Conservation (phyloP, 2,329 filamentous ascomycete species). For the Metarhizium humberi region DNA sequence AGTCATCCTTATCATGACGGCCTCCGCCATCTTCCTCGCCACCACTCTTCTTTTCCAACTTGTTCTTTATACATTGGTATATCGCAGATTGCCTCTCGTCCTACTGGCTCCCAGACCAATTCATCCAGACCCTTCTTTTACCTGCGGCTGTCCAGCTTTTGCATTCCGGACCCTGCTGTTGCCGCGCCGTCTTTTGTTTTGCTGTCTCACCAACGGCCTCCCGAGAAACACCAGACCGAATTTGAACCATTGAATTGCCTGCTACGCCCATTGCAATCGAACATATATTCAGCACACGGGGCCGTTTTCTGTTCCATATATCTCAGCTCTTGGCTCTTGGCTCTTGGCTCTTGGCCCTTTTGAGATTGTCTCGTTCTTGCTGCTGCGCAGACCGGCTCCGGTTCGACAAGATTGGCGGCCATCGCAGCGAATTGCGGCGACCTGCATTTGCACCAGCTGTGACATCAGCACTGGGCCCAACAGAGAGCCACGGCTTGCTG, state of each 20-base stretch:
- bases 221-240: not conserved
- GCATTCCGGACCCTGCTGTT: not conserved
- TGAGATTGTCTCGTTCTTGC: no score
- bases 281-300: no score
- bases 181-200: not conserved
- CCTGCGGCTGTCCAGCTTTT: not conserved
- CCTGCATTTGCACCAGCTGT: no score
- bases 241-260: not conserved
- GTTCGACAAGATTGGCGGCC: no score
- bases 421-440: no score
- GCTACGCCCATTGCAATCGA: no score
- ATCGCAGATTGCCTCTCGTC: not conserved
- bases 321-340: no score
- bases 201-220: not conserved
- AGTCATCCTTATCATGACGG: conserved; percentile 2
- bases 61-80: not conserved
- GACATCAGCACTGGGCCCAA: no score
- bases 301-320: no score
- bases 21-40: conserved; percentile 1
- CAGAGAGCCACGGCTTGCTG: not conserved
- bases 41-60: not conserved
- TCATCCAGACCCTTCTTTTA: not conserved
- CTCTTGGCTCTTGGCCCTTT: no score
- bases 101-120: not conserved
- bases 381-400: no score